Base-by-base conservation (phyloP, 768 basidiomycete genomes). In the Amanita muscaria region DNA sequence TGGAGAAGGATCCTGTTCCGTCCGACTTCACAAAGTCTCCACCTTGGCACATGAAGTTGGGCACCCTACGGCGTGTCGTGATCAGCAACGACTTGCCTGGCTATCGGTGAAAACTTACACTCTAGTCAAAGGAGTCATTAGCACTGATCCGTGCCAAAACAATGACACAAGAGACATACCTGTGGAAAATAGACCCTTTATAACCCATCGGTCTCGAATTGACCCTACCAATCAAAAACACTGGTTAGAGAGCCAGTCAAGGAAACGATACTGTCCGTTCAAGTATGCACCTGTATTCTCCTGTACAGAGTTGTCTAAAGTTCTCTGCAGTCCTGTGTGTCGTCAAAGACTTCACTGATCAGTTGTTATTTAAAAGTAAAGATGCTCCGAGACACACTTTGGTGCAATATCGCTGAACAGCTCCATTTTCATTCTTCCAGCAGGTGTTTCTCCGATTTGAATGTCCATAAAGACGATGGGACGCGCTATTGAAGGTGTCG, bases 391-490 rank as follows among this genome's bases (percentile, higher is more conserved):
- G 22, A 53, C 83, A 47, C 39, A 94, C 92, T 91, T 96, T 42
- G 96, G 94, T 2, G 88, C 90, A 44, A 94, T 81, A 58, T 99
- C 96, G 48, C 83, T 88, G 65, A 94, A 97, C 14, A 99, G 69
- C 63, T 99, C 94, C 82, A 99, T 94, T 68, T 97, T 98, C 53
- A 99, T 73, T 24, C 96, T 69, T 12, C 93, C 94, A 3, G 90
- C 90, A 24, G 89, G 88, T 0, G 92, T 97, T 67, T 98, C 94
- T 34, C 96, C 96, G 39, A 99, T 97, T 39, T 87, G 79, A 49
- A 98, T 70, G 59, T 99, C 96, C 80, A 99, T 93, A 62, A 99
- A 99, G 45, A 96, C 92, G 37, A 99, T 69, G 0, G 96, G 94
- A 14, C 94, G 77, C 2, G 72, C 67, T 23, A 70, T 61, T 15